A percentile compares a stretch with the other conserved stretches of the same genome.
These are phyloP conservation scores for Jaapia argillacea DNA, from an alignment of 768 basidiomycete genomes.

Conservation along the genomic window DNA sequence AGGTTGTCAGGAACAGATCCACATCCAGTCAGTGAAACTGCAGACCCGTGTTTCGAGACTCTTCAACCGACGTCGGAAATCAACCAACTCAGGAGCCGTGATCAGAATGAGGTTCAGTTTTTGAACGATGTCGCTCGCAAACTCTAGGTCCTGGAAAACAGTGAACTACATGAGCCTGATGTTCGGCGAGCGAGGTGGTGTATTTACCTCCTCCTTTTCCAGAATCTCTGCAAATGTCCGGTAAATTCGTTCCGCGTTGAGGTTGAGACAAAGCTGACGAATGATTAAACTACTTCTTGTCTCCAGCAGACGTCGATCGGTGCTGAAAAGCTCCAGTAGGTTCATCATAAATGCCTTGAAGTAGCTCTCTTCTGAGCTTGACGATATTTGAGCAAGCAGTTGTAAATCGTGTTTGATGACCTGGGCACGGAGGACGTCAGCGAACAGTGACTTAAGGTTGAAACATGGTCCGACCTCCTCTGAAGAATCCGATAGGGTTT, in stretches of 20 bases:
- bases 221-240: constrained; percentile 93
- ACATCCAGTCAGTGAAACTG: constrained; percentile 3
- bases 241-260: constrained; percentile 95
- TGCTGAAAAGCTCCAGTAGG: constrained; percentile 88
- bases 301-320: constrained; percentile 83
- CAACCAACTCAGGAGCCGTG: constrained; percentile 91
- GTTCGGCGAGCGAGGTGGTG: background rate
- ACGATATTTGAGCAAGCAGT: constrained; percentile 93
- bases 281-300: constrained; percentile 93
- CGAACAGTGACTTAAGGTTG: background rate
- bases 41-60: constrained; percentile 85
- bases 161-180: background rate
- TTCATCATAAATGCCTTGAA: constrained; percentile 96
- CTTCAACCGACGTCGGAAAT: constrained; percentile 88
- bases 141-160: constrained; percentile 76
- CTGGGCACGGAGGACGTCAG: too few relatives aligned
- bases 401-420: constrained; percentile 96
- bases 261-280: constrained; percentile 84
- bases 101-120: constrained; percentile 95
- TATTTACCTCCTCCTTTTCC: constrained; percentile 89
- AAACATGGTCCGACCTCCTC: constrained; percentile 57
- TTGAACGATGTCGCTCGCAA: constrained; percentile 95
- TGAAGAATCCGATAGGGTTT: constrained; percentile 92
- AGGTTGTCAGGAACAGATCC: background rate
- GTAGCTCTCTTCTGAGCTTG: constrained; percentile 89